Conservation (phyloP, 176 grass and related monocot species). For the barley (Hordeum vulgare) region MorexV3_pseudomolecules_assembly NC_058520.1:521807278-521807777, state of each 20-base stretch:
- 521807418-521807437: not conserved
- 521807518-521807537: conserved; percentile 1
- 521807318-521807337: not conserved
- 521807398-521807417: not conserved
- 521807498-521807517: not conserved
- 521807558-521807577: conserved; percentile 22
- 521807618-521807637: conserved; percentile 17
- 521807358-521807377: not conserved
- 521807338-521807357: not conserved
- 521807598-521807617: conserved; percentile 18
- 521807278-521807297: not conserved
- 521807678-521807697: conserved; percentile 13
- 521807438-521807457: conserved; percentile 10
- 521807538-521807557: not conserved
- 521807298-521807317: not conserved
- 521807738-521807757: not conserved
- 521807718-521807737: not conserved
- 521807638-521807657: conserved; percentile 26
- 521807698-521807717: conserved; percentile 18
- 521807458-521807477: not conserved
- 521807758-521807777: not conserved
- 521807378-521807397: conserved; percentile 3
- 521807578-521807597: not conserved
- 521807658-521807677: conserved; percentile 22
- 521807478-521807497: not conserved